Percentiles rank a stretch among this genome's conserved stretches.
These are phyloP conservation scores for Plantago lanceolata DNA, from an alignment of 305 asterid species.

Conservation along the genomic window DNA sequence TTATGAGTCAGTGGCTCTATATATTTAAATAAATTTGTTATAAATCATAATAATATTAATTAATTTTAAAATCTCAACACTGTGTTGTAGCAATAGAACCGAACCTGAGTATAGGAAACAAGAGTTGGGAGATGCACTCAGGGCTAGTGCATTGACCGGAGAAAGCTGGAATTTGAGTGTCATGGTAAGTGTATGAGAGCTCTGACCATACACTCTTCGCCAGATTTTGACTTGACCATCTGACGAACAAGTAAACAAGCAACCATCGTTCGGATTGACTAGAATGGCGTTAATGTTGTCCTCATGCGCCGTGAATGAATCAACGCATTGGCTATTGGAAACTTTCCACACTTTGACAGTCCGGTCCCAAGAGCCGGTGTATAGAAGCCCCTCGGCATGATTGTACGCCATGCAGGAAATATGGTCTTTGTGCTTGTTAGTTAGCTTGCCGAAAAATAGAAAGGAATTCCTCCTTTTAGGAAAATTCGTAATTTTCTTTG, in stretches of 20 bases:
- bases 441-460: slow-evolving; percentile 22
- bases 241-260: slow-evolving; percentile 69
- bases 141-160: slow-evolving; percentile 60
- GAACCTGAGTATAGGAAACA: slow-evolving; percentile 66
- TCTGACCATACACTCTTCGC: slow-evolving; percentile 77
- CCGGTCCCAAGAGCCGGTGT: slow-evolving; percentile 72
- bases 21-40: no score
- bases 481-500: slow-evolving; percentile 40
- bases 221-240: slow-evolving; percentile 82
- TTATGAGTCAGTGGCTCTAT: no score
- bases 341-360: slow-evolving; percentile 65
- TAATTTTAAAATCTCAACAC: no score
- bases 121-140: slow-evolving; percentile 35
- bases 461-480: slow-evolving; percentile 33
- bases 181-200: slow-evolving; percentile 77
- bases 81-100: no score
- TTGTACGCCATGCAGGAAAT: slow-evolving; percentile 85
- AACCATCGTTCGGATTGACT: slow-evolving; percentile 69
- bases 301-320: slow-evolving; percentile 65
- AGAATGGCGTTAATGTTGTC: slow-evolving; percentile 53
- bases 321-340: slow-evolving; percentile 59
- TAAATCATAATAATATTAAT: no score
- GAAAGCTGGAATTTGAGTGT: slow-evolving; percentile 71
- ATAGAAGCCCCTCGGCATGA: slow-evolving; percentile 71
- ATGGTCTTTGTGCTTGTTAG: slow-evolving; percentile 39